phyloP scores from a whole-genome alignment of 2,329 filamentous ascomycete genomes.

The Epicoccum nigrum region DNA sequence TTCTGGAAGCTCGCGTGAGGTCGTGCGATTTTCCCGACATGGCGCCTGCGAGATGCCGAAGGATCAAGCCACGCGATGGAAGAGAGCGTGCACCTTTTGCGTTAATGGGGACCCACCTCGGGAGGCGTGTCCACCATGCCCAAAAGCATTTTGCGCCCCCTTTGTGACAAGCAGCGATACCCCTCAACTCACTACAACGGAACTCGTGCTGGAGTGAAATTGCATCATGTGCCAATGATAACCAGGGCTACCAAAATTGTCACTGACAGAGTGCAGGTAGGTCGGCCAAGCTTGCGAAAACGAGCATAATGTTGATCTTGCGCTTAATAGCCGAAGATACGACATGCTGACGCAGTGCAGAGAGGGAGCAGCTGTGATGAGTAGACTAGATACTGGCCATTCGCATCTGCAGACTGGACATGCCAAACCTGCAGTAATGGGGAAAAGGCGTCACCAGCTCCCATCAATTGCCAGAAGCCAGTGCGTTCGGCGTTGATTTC shows the following conservation, averaged over 20 bases:
- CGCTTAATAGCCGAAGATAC: too few species aligned
- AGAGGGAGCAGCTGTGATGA: too few species aligned
- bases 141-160: conserved; percentile 3
- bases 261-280: conserved; percentile 1
- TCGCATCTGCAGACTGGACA: conserved; percentile 57
- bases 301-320: too few species aligned
- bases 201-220: background rate
- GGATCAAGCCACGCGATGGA: conserved; percentile 8
- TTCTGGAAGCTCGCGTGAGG: background rate
- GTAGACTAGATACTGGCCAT: conserved; percentile 52
- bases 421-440: conserved; percentile 62
- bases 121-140: conserved; percentile 1
- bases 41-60: conserved; percentile 7
- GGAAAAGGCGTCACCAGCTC: conserved; percentile 59
- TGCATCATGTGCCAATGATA: conserved; percentile 1
- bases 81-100: conserved; percentile 2
- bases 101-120: conserved; percentile 1
- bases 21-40: conserved; percentile 14
- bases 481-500: conserved; percentile 36
- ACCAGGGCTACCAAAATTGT: background rate
- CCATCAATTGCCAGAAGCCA: conserved; percentile 37
- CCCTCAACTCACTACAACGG: background rate
- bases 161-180: conserved; percentile 1
- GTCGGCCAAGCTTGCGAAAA: conserved; percentile 21
- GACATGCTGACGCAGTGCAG: too few species aligned